Base-by-base conservation (phyloP, 257 asterid genomes). In the Anisodus acutangulus region DNA sequence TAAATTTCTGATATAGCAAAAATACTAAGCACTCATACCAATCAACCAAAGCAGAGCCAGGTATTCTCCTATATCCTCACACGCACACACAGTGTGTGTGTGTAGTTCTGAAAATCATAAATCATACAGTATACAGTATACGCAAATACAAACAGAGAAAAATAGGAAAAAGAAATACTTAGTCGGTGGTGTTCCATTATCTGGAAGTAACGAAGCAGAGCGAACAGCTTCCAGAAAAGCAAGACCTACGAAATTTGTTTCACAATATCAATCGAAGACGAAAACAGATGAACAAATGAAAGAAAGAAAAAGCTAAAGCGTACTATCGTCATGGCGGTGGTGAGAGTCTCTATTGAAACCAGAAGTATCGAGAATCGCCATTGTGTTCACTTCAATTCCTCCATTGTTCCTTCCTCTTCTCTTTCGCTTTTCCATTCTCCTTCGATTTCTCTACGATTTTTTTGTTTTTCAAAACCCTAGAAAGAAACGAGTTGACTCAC, bases 191-290 rank as follows among this genome's bases (percentile, higher is more conserved):
- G 67, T 86, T 87, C 92, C 94, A 78, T 87, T 86, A 60, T 87
- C 92, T 0, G 97, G 91, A 80, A 92, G 92, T 69, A 94, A 90
- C 80, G 91, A 91, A 87, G 94, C 94, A 81, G 95, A 89, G 81
- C 98, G 96, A 86, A 95, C 96, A 78, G 99, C 99, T 87, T 94
- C 97, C 47, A 95, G 91, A 87, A 91, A 95, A 85, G 94, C 91
- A 86, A 91, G 94, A 66, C 95, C 99, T 95, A 70, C 49, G 39
- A 89, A 53, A 1, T n/a, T n/a, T 4, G 11, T 70, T 79, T 41
- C 85, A 76, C 41, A 26, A 13, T 62, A 51, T 15, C 43, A 81
- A 60, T 54, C 78, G 26, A 10, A 72, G 62, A 17, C 3, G 41
- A 22, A 43, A 37, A 12, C 70, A 80, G 39, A 63, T 39, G 13